Evolutionary conservation across 2,329 filamentous ascomycete genomes (phyloP).

Genomic region (Trichophyton rubrum): DNA sequence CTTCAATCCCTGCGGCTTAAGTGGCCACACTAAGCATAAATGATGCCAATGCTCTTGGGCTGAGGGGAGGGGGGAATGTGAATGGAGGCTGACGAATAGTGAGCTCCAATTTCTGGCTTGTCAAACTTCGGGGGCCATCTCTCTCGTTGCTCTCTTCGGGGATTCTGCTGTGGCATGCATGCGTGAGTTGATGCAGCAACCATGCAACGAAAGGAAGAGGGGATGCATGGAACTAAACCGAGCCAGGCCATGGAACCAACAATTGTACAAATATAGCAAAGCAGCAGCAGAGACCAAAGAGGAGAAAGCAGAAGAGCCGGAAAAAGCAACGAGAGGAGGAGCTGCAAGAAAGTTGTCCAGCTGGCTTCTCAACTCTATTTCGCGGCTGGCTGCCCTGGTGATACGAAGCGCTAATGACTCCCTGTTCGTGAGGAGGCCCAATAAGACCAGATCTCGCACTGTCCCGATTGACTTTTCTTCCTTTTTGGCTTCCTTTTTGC

Average conservation of each 20-base stretch:
- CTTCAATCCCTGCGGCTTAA: background rate
- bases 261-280: background rate
- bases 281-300: no score
- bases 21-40: background rate
- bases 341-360: background rate
- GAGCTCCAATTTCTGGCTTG: background rate
- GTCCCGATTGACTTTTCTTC: background rate
- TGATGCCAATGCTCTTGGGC: no score
- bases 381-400: slow-evolving; percentile 4
- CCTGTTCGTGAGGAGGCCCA: slow-evolving; percentile 1
- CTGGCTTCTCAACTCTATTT: slow-evolving; percentile 3
- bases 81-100: background rate
- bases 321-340: background rate
- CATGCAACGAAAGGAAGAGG: background rate
- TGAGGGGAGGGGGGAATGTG: background rate
- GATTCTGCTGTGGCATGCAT: background rate
- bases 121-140: background rate
- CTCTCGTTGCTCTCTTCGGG: background rate
- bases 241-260: background rate
- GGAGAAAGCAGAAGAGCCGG: background rate
- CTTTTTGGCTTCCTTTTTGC: background rate
- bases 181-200: background rate
- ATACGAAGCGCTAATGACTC: slow-evolving; percentile 6
- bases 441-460: background rate
- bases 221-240: background rate